phyloP scores from a whole-genome alignment of 1,284 basidiomycete genomes.

The Apiotrichum mycotoxinovorans region DNA sequence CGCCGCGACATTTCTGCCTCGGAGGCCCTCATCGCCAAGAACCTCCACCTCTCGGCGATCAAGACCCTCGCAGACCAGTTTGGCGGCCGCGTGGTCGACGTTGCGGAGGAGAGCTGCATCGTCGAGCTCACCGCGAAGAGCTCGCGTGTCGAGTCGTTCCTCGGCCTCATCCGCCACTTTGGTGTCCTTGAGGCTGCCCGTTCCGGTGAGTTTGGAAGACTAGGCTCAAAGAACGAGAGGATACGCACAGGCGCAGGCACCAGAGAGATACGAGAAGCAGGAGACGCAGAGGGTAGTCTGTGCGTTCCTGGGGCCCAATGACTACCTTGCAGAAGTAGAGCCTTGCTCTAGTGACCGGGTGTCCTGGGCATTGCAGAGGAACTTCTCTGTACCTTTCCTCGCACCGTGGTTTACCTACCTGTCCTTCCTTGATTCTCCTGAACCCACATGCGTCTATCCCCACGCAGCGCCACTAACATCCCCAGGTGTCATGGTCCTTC shows the following conservation, averaged over 20 bases:
- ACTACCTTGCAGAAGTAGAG: too few relatives aligned
- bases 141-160: constrained; percentile 84
- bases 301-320: too few relatives aligned
- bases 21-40: constrained; percentile 82
- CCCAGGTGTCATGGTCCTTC: constrained; percentile 90
- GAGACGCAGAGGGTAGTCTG: not conserved
- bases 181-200: constrained; percentile 90
- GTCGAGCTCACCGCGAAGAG: constrained; percentile 95
- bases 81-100: constrained; percentile 87
- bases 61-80: constrained; percentile 83
- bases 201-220: constrained; percentile 62
- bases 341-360: too few relatives aligned
- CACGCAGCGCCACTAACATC: constrained; percentile 1
- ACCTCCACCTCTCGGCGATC: constrained; percentile 83
- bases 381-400: not conserved
- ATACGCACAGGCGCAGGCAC: too few relatives aligned
- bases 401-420: too few relatives aligned
- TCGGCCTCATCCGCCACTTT: constrained; percentile 87
- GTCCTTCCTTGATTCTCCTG: too few relatives aligned
- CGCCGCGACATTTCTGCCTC: constrained; percentile 53
- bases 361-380: not conserved
- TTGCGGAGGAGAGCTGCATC: constrained; percentile 89
- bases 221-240: too few relatives aligned
- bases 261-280: not conserved
- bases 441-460: too few relatives aligned